A percentile compares a stretch with the other conserved stretches of the same genome.
phyloP scores from a whole-genome alignment of 805 yeast genomes.

The Zygosaccharomyces gambellarensis region DNA sequence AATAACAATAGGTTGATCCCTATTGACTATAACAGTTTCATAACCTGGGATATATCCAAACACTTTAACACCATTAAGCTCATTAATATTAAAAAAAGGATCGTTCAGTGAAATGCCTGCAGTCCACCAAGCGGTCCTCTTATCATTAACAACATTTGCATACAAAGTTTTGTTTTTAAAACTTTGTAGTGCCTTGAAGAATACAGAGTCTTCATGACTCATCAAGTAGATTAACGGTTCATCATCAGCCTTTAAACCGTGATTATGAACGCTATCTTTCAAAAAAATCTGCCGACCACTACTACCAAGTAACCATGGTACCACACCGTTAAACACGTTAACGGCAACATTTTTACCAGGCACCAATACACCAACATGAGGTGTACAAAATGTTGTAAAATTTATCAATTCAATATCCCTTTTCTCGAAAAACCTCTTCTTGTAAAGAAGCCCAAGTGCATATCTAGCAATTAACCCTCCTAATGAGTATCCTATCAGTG shows the following conservation, averaged over 20 bases:
- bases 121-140: slow-evolving; percentile 79
- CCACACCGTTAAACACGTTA: slow-evolving; percentile 54
- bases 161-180: slow-evolving; percentile 58
- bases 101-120: slow-evolving; percentile 61
- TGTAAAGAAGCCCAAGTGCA: slow-evolving; percentile 64
- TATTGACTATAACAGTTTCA: slow-evolving; percentile 54
- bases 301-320: slow-evolving; percentile 60
- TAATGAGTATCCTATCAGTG: slow-evolving; percentile 76
- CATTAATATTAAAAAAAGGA: slow-evolving; percentile 47
- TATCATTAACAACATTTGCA: slow-evolving; percentile 75
- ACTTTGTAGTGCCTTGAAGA: slow-evolving; percentile 47
- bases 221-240: slow-evolving; percentile 58
- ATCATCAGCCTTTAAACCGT: slow-evolving; percentile 9
- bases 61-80: slow-evolving; percentile 42
- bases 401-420: slow-evolving; percentile 49
- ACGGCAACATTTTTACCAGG: slow-evolving; percentile 52
- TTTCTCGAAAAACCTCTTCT: slow-evolving; percentile 45
- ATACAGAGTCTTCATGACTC: slow-evolving; percentile 59
- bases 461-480: slow-evolving; percentile 82
- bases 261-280: slow-evolving; percentile 38
- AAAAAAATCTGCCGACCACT: slow-evolving; percentile 74
- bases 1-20: slow-evolving; percentile 39
- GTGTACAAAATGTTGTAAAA: slow-evolving; percentile 60
- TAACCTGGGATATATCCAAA: slow-evolving; percentile 48
- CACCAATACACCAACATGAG: slow-evolving; percentile 64